Base-by-base conservation (phyloP, 2,329 filamentous ascomycete species). In the Phoma herbarum region DNA sequence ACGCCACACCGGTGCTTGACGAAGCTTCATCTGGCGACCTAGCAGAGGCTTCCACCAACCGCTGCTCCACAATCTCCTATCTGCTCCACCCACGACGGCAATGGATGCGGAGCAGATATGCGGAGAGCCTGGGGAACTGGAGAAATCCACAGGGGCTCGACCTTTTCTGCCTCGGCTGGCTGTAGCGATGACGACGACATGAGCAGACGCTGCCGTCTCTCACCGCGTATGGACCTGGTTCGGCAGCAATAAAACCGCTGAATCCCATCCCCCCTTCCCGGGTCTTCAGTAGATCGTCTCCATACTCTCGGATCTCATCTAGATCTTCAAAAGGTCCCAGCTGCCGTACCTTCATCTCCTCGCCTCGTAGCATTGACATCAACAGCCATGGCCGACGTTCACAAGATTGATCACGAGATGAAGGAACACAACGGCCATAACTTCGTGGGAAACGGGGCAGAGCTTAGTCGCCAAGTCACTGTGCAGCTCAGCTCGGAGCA, bases 381-480 rank as follows among this genome's bases (percentile, higher is more conserved):
- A 33, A 9, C 22, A 41, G 37, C 3, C 37, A 68, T 67, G 64
- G 60, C 64, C 12, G 58, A 67, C 5, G 49, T 55, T 0, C 47
- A 47, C 6, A 65, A 62, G 25, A 55, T 57, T 6, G 61, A 67
- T 7, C 62, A 65, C 20, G 64, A 65, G 26, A 63, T 67, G 58
- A 47, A 46, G 11, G 64, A 68, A 26, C 54, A 65, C 31, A 64
- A 60, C 3, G 59, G 63, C 2, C 20, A 60, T 10, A 54, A 43
- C 18, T 44, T 61, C 9, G 33, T 49, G 11, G 49, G 50, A 10
- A 61, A 61, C 20, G 58, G 61, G 20, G 26, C 55, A 20, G 48
- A 50, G 14, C 53, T 68, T n/a, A 65, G 58, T 25, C 64, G 66
- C 37, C 66, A 68, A 42, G 61, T 68, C 0, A 68, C 66, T 4